These are phyloP conservation scores for Collybia mongolica DNA, from an alignment of 768 basidiomycete genomes.

Conservation along the genomic window DNA sequence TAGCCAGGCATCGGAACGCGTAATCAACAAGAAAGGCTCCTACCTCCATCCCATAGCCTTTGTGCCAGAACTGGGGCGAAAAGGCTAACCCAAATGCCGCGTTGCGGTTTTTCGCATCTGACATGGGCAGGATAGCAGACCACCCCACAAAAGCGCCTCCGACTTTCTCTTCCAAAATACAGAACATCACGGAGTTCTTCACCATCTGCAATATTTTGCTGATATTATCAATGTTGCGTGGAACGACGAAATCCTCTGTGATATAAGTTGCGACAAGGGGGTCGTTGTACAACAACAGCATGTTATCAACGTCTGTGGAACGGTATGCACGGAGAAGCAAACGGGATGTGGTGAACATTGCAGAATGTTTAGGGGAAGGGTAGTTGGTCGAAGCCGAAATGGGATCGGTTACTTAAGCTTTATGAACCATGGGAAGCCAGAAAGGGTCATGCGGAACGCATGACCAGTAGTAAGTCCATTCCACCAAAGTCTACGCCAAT, in stretches of 20 bases:
- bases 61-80: slow-evolving; percentile 29
- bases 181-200: slow-evolving; percentile 11
- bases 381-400: background rate
- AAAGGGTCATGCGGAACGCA: too few species aligned
- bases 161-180: slow-evolving; percentile 14
- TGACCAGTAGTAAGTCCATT: too few species aligned
- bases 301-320: slow-evolving; percentile 28
- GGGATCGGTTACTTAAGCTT: too few species aligned
- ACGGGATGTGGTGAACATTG: slow-evolving; percentile 28
- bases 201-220: slow-evolving; percentile 6
- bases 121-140: slow-evolving; percentile 8
- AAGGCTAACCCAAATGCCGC: slow-evolving; percentile 9
- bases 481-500: background rate
- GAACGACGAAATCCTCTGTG: slow-evolving; percentile 8
- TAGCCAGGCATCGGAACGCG: slow-evolving; percentile 34
- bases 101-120: slow-evolving; percentile 12
- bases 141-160: slow-evolving; percentile 8
- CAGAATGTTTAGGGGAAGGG: background rate
- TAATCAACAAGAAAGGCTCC: slow-evolving; percentile 39
- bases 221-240: slow-evolving; percentile 4
- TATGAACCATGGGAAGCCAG: too few species aligned
- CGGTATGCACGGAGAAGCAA: slow-evolving; percentile 29
- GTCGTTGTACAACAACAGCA: slow-evolving; percentile 26
- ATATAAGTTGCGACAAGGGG: slow-evolving; percentile 20
- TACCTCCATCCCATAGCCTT: slow-evolving; percentile 41